phyloP scores from a whole-genome alignment of 345 rosid genomes.

The Garcia nutans region DNA sequence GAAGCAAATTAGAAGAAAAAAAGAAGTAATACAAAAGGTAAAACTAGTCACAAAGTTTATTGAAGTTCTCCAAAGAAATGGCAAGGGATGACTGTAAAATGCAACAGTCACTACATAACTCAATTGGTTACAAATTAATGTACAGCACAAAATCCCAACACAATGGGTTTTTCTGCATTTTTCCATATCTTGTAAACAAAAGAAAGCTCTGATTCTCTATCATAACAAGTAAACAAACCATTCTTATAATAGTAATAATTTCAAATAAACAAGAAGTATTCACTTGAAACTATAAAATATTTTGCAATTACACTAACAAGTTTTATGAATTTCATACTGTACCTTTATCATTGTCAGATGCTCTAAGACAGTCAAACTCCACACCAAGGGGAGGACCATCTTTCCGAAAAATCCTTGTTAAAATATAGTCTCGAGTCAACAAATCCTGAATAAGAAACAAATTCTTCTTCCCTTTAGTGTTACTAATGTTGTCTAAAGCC shows the following conservation, averaged over 20 bases:
- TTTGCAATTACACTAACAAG: not conserved
- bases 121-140: not conserved
- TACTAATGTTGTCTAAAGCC: conserved; percentile 25
- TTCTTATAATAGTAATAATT: not conserved
- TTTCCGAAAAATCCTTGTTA: conserved; percentile 73
- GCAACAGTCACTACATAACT: not conserved
- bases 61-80: not conserved
- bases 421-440: conserved; percentile 54
- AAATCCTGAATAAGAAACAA: conserved; percentile 46
- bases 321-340: not conserved
- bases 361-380: conserved; percentile 56
- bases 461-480: conserved; percentile 24
- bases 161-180: not conserved
- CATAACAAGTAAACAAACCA: conserved; percentile 1
- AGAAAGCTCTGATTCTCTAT: conserved; percentile 6
- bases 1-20: not conserved
- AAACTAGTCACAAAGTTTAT: conserved; percentile 4
- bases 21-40: not conserved
- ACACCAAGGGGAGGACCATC: conserved; percentile 91
- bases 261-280: not conserved
- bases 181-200: not conserved
- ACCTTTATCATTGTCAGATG: conserved; percentile 31
- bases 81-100: not conserved
- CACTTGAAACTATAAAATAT: not conserved
- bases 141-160: not conserved